Conservation (phyloP, 371 early-diverging fungal species). For the Rhizomucor pusillus region DNA sequence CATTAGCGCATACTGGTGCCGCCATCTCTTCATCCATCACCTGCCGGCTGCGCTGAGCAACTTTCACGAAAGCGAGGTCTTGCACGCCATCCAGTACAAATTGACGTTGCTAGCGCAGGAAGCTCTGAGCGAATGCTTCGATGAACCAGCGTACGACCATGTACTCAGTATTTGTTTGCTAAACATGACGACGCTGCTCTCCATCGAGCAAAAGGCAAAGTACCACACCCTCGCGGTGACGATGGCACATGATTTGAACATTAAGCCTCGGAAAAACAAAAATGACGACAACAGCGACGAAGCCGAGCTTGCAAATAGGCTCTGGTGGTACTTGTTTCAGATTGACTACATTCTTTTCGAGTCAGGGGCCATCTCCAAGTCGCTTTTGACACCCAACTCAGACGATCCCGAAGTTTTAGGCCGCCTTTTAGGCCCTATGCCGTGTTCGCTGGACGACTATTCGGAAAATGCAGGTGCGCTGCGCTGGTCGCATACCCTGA, state of each 20-base stretch:
- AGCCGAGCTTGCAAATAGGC: slow-evolving; percentile 19
- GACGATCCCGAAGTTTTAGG: slow-evolving; percentile 23
- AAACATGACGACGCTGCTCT: slow-evolving; percentile 23
- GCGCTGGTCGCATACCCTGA: slow-evolving; percentile 24
- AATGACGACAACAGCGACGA: slow-evolving; percentile 5
- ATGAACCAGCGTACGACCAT: slow-evolving; percentile 22
- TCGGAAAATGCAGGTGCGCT: slow-evolving; percentile 20
- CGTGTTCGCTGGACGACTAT: slow-evolving; percentile 27
- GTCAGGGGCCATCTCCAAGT: slow-evolving; percentile 21
- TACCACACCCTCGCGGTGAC: slow-evolving; percentile 29
- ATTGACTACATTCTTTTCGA: slow-evolving; percentile 29
- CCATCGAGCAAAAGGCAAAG: slow-evolving; percentile 21
- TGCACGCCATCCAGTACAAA: slow-evolving; percentile 25
- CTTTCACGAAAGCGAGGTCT: slow-evolving; percentile 12
- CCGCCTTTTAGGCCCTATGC: slow-evolving; percentile 14
- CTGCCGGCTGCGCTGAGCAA: slow-evolving; percentile 10
- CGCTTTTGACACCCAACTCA: slow-evolving; percentile 22
- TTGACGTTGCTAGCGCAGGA: slow-evolving; percentile 21
- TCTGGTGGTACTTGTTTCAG: slow-evolving; percentile 36
- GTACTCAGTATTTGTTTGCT: slow-evolving; percentile 22
- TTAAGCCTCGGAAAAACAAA: slow-evolving; percentile 9
- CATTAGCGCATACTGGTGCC: slow-evolving; percentile 25
- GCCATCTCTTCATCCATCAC: slow-evolving; percentile 30
- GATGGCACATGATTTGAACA: slow-evolving; percentile 20
- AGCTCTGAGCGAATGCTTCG: slow-evolving; percentile 27